A percentile compares a stretch with the other conserved stretches of the same genome.
Evolutionary conservation across 192 early-diverging fungal species (phyloP).

Genomic region (Chytriomyces sp.): DNA sequence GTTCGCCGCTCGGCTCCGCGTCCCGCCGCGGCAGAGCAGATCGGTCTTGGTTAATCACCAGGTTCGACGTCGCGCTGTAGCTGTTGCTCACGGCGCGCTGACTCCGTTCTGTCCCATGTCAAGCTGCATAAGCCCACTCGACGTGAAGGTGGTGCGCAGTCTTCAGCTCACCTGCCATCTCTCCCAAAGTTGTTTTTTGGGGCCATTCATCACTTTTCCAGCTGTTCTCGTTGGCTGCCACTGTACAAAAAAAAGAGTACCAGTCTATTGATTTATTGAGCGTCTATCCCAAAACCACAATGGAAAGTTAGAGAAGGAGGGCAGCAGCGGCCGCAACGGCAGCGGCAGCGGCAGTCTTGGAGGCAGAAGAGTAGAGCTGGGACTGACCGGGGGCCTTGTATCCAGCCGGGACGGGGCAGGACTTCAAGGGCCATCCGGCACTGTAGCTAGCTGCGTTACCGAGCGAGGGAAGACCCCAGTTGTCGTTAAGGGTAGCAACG

Average conservation of each 20-base stretch:
- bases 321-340: not conserved
- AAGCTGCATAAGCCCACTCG: too few relatives aligned
- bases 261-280: too few relatives aligned
- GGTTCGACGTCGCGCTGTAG: conserved; percentile 87
- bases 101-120: conserved; percentile 26
- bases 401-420: conserved; percentile 7
- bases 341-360: not conserved
- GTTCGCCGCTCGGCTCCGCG: conserved; percentile 93
- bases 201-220: too few relatives aligned
- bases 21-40: conserved; percentile 76
- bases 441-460: conserved; percentile 19
- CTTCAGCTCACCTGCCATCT: too few relatives aligned
- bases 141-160: too few relatives aligned
- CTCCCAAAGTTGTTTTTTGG: too few relatives aligned
- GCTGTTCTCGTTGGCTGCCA: too few relatives aligned
- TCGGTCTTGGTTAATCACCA: conserved; percentile 91
- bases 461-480: conserved; percentile 63
- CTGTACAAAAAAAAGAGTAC: too few relatives aligned
- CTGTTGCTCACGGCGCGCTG: conserved; percentile 35
- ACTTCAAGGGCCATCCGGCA: conserved; percentile 13
- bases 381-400: conserved; percentile 4
- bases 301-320: not conserved
- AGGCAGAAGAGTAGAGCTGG: not conserved
- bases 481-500: conserved; percentile 61
- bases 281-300: too few relatives aligned